A percentile compares a stretch with the other conserved stretches of the same genome.
phyloP scores from a whole-genome alignment of 2,329 filamentous ascomycete species.

The Curvularia lunata region DNA sequence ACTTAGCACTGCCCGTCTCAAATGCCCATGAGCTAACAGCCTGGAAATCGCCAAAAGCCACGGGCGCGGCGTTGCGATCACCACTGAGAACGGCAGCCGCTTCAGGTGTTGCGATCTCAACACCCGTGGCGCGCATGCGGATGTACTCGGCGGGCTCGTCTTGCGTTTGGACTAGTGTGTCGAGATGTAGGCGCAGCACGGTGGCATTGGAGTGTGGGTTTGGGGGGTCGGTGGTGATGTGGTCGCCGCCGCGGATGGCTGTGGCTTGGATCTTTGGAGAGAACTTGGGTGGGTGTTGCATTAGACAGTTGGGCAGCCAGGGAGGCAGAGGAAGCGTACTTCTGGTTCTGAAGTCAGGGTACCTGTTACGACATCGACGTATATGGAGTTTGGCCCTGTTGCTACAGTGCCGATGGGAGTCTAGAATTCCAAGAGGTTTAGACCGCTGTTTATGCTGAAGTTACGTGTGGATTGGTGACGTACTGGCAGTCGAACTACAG shows the following conservation, averaged over 20 bases:
- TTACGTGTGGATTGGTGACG: background rate
- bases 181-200: slow-evolving; percentile 6
- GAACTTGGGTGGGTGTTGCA: background rate
- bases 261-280: background rate
- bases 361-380: slow-evolving; percentile 5
- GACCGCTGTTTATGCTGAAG: background rate
- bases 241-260: slow-evolving; percentile 9
- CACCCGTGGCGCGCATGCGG: slow-evolving; percentile 3
- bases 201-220: background rate
- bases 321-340: background rate
- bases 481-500: background rate
- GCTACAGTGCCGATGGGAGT: slow-evolving; percentile 2
- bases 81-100: background rate
- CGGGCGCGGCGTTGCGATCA: background rate
- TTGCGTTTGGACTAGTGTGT: slow-evolving; percentile 1
- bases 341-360: slow-evolving; percentile 3
- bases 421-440: too few species aligned
- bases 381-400: slow-evolving; percentile 1
- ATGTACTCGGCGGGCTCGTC: slow-evolving; percentile 6
- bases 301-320: background rate
- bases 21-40: slow-evolving; percentile 6
- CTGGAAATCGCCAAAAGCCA: slow-evolving; percentile 1
- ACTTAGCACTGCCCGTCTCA: slow-evolving; percentile 9
- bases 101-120: slow-evolving; percentile 1
- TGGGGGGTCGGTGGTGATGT: slow-evolving; percentile 7